A percentile compares a stretch with the other conserved stretches of the same genome.
Conservation (phyloP, 2,329 filamentous ascomycete genomes). For the Apiospora saccharicola region DNA sequence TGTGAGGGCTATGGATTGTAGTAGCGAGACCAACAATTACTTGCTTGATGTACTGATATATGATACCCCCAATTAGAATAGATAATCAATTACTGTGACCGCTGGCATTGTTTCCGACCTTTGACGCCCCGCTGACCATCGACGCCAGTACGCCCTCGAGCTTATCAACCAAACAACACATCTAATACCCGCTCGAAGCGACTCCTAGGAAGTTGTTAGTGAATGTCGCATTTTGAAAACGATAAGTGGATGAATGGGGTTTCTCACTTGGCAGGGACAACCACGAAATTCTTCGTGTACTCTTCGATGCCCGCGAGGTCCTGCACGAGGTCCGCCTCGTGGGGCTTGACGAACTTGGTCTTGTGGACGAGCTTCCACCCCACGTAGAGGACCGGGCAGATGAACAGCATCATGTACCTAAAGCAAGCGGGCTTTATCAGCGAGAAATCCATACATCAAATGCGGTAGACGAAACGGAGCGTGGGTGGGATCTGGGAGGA, state of each 20-base stretch:
- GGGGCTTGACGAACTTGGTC: constrained; percentile 62
- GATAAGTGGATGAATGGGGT: constrained; percentile 33
- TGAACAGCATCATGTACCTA: constrained; percentile 74
- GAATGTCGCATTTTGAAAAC: neutral
- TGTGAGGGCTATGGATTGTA: neutral
- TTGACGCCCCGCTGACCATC: neutral
- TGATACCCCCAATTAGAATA: neutral
- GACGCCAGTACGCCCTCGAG: neutral
- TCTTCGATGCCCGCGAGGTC: constrained; percentile 73
- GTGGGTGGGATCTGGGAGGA: too few relatives aligned
- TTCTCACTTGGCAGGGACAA: constrained; percentile 59
- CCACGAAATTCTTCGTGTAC: constrained; percentile 68
- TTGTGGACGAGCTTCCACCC: constrained; percentile 76
- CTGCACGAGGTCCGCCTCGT: constrained; percentile 68
- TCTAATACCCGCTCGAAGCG: constrained; percentile 24
- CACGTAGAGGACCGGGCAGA: constrained; percentile 74
- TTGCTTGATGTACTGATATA: neutral
- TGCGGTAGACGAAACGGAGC: too few relatives aligned
- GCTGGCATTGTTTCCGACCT: too few relatives aligned
- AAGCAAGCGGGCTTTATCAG: too few relatives aligned
- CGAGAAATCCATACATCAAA: too few relatives aligned
- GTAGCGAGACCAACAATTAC: neutral
- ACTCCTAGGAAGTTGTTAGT: constrained; percentile 13
- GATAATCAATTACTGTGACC: neutral
- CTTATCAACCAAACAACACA: constrained; percentile 12